Evolutionary conservation across 1,284 basidiomycete genomes (phyloP).

Genomic region (Inonotus hispidus): DNA sequence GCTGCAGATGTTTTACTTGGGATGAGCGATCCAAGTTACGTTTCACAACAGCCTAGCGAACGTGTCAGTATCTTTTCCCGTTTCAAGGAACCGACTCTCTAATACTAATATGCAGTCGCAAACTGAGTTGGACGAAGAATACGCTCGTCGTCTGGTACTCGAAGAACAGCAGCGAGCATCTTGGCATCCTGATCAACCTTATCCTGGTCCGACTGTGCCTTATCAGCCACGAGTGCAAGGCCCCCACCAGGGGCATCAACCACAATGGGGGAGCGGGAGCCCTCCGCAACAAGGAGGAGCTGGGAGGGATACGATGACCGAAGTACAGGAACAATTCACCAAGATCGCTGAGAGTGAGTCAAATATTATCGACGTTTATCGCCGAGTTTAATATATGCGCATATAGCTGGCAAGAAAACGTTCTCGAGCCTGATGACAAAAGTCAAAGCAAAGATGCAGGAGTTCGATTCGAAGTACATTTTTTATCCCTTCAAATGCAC

Average conservation of each 20-base stretch:
- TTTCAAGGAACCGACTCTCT: neutral
- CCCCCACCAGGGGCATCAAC: neutral
- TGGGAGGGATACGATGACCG: slow-evolving; percentile 50
- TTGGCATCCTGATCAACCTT: slow-evolving; percentile 28
- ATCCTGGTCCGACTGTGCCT: slow-evolving; percentile 22
- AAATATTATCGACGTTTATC: neutral
- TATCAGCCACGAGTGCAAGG: slow-evolving; percentile 13
- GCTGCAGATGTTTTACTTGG: slow-evolving; percentile 69
- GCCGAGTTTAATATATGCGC: neutral
- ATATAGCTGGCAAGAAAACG: slow-evolving; percentile 57
- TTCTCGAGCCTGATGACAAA: slow-evolving; percentile 64
- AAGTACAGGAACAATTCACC: slow-evolving; percentile 65
- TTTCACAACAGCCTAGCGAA: slow-evolving; percentile 27
- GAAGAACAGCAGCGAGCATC: slow-evolving; percentile 48
- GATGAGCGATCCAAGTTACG: slow-evolving; percentile 77
- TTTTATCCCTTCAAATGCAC: neutral
- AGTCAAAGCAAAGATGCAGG: slow-evolving; percentile 75
- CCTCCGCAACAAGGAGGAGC: neutral
- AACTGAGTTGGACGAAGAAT: slow-evolving; percentile 67
- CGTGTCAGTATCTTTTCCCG: slow-evolving; percentile 20
- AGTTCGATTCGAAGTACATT: slow-evolving; percentile 51
- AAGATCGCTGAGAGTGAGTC: slow-evolving; percentile 70
- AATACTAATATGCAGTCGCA: slow-evolving; percentile 34
- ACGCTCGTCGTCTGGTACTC: slow-evolving; percentile 62
- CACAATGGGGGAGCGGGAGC: slow-evolving; percentile 5